A percentile compares a stretch with the other conserved stretches of the same genome.
Conservation (phyloP, 179 eudicot genomes). For the Dionaea muscipula region DNA sequence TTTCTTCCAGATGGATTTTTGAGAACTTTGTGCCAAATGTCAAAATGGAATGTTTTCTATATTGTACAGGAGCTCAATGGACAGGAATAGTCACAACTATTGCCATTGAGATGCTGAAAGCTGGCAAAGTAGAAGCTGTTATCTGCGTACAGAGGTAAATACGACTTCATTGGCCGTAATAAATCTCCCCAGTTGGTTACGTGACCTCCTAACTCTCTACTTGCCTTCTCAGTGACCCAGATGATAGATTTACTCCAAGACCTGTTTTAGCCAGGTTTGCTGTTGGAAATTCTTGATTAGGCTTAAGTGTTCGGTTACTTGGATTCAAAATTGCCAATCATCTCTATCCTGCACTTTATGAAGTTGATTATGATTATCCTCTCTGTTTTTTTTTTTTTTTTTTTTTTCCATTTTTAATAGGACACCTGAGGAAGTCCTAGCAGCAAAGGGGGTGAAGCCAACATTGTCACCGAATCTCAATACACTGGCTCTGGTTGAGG, state of each 20-base stretch:
- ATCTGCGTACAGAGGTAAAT: constrained; percentile 86
- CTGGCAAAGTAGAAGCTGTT: constrained; percentile 89
- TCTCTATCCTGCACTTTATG: neutral
- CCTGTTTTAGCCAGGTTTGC: constrained; percentile 90
- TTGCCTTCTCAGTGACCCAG: constrained; percentile 62
- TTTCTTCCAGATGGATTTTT: neutral
- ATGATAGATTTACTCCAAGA: constrained; percentile 68
- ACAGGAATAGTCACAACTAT: constrained; percentile 96
- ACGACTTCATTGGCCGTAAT: neutral
- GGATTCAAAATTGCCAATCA: neutral
- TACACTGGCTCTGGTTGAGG: constrained; percentile 94
- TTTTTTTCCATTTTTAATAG: constrained; percentile 22
- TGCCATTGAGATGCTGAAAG: constrained; percentile 86
- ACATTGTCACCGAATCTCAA: constrained; percentile 88
- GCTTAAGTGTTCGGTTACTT: neutral
- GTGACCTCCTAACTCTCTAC: constrained; percentile 7
- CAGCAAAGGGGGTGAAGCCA: constrained; percentile 98
- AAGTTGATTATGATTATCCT: no score
- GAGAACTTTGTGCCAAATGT: neutral
- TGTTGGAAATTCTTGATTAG: neutral
- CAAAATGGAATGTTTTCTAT: constrained; percentile 5
- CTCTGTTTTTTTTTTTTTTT: no score
- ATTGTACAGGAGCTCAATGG: constrained; percentile 79
- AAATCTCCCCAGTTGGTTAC: neutral
- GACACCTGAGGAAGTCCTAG: constrained; percentile 92